Percentiles rank a stretch among this genome's conserved stretches.
These are phyloP conservation scores for Colletotrichum paranaense DNA, from an alignment of 2,329 filamentous ascomycete genomes.

Conservation along the genomic window DNA sequence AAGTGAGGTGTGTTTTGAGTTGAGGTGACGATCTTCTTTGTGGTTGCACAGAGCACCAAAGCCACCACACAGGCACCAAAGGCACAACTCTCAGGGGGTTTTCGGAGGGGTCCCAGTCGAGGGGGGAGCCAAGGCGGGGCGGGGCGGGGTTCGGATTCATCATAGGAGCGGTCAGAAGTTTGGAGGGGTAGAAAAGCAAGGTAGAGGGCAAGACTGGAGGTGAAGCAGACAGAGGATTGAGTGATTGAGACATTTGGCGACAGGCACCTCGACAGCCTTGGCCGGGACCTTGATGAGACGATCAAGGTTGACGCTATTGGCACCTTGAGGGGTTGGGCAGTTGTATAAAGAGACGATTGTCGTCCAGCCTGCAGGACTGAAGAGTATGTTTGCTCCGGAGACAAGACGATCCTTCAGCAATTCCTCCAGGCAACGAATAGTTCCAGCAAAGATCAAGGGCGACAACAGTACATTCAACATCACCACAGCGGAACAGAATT, in stretches of 20 bases:
- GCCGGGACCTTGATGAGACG: background rate
- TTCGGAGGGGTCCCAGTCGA: slow-evolving; percentile 9
- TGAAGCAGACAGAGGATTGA: too few relatives aligned
- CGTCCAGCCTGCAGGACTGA: too few relatives aligned
- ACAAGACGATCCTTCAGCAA: too few relatives aligned
- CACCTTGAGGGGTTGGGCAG: slow-evolving; percentile 21
- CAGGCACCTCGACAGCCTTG: background rate
- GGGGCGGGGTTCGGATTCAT: slow-evolving; percentile 22
- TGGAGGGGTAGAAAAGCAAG: background rate
- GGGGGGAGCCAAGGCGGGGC: slow-evolving; percentile 22
- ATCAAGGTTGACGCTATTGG: background rate
- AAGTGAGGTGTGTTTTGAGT: slow-evolving; percentile 30
- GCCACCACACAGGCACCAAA: too few relatives aligned
- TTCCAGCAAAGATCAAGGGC: background rate
- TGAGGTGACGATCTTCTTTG: slow-evolving; percentile 16
- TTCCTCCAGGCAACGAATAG: too few relatives aligned
- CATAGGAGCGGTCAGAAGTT: slow-evolving; percentile 31
- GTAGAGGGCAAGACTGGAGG: background rate
- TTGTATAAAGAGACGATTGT: background rate
- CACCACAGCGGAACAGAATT: too few relatives aligned
- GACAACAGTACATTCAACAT: too few relatives aligned
- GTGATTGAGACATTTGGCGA: background rate
- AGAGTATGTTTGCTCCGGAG: too few relatives aligned
- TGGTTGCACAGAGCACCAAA: slow-evolving; percentile 3
- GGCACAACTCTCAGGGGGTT: background rate